Evolutionary conservation across 1,284 basidiomycete species (phyloP), one percentile per base, ranked within the genome.

Genomic region (Ceratobasidium sp.): DNA sequence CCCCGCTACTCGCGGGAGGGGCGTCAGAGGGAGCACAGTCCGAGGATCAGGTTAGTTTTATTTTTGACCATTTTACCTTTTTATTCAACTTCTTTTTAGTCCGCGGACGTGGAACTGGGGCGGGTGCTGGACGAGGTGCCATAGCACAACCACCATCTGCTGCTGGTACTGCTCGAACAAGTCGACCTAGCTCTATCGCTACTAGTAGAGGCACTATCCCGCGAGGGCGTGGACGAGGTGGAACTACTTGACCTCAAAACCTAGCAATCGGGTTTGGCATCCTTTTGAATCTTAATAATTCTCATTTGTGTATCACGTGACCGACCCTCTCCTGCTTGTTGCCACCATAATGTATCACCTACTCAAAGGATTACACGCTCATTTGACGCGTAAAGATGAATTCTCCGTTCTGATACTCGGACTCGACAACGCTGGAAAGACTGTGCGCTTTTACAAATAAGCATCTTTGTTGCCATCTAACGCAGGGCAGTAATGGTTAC

Each of bases 341-440:
- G 71, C 72, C n/a, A 27, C 22, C 59, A 44, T 27, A 33, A 94
- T 97, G 95, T 97, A 96, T 83, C 94, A 97, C 83, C 89, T 97
- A 54, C 86, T 97, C 79, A 95, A 93, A 79, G 96, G 96, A 44
- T 85, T 97, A 15, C 92, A 97, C 83, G 91, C 94, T 81, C 91
- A 96, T 84, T 83, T 97, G 41, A 97, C 94, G 22, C 90, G 93
- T 78, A 97, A 97, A 83, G 95, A 97, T 78, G 94, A 97, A 80
- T 97, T 96, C 82, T 95, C 93, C 14, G 90, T 98, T 36, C 93
- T 97, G 74, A 97, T 98, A 80, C 91, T 98, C 71, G 76, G 77
- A 29, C 86, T 94, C 19, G 93, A 94, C 80, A 91, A 91, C 17
- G 96, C 96, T 27, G 96, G 96, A 60, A 98, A 98, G 86, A 97